These are phyloP conservation scores for Fusarium annulatum DNA, from an alignment of 2,329 filamentous ascomycete genomes.

Conservation along the genomic window DNA sequence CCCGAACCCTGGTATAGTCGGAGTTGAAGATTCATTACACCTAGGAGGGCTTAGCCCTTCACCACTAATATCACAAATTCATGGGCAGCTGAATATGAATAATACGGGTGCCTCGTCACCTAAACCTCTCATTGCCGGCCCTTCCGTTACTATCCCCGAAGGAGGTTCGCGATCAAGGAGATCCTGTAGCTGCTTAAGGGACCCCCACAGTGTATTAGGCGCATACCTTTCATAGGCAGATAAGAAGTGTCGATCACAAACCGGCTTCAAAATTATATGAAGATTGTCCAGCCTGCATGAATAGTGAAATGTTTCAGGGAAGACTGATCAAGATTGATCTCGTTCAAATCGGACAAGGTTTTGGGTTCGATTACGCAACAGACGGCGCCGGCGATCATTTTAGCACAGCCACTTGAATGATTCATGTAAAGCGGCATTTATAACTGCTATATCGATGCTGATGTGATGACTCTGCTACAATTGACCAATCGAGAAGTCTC, in stretches of 20 bases:
- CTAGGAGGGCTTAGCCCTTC: background rate
- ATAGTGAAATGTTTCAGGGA: slow-evolving; percentile 18
- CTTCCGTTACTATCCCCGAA: slow-evolving; percentile 11
- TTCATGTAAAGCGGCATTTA: slow-evolving; percentile 1
- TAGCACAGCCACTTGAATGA: background rate
- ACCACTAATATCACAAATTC: background rate
- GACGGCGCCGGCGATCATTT: background rate
- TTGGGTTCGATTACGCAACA: background rate
- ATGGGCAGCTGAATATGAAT: background rate
- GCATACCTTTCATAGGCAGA: slow-evolving; percentile 14
- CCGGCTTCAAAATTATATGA: slow-evolving; percentile 14
- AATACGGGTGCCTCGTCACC: background rate
- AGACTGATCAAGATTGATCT: slow-evolving; percentile 18
- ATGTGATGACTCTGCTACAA: background rate
- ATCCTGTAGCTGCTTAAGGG: slow-evolving; percentile 3
- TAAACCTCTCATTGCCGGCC: background rate
- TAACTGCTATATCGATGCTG: background rate
- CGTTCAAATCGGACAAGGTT: background rate
- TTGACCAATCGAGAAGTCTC: background rate
- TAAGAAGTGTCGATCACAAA: slow-evolving; percentile 15
- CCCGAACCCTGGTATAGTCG: background rate
- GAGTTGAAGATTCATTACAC: background rate
- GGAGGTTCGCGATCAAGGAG: slow-evolving; percentile 3
- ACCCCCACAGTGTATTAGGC: slow-evolving; percentile 32
- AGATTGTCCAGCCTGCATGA: slow-evolving; percentile 17